phyloP scores from a whole-genome alignment of 257 asterid genomes.

The Solanum pimpinellifolium region DNA sequence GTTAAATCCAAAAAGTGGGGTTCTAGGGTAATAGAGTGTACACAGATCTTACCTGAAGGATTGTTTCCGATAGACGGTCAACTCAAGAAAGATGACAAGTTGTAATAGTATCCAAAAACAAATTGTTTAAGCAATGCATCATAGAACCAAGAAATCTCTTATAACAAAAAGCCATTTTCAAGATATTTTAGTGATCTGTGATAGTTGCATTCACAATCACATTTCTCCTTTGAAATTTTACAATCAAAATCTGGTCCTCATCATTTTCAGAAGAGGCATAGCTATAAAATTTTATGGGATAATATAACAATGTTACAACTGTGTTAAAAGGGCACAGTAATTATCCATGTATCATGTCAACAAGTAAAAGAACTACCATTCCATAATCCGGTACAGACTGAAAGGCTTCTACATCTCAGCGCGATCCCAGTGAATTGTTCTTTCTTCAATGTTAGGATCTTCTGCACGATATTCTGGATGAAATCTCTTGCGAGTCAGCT shows the following conservation, averaged over 20 bases:
- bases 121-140: background rate
- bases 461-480: background rate
- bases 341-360: background rate
- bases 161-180: background rate
- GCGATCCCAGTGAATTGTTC: conserved; percentile 6
- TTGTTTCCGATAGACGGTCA: background rate
- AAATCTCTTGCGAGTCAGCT: background rate
- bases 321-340: background rate
- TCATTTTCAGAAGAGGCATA: background rate
- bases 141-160: background rate
- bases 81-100: background rate
- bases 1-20: background rate
- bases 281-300: background rate
- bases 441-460: conserved; percentile 1
- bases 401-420: background rate
- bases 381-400: background rate
- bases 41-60: background rate
- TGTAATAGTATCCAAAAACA: background rate
- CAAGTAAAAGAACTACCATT: background rate
- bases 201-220: background rate
- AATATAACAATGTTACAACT: background rate
- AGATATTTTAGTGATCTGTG: background rate
- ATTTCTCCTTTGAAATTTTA: background rate
- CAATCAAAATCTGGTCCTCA: background rate
- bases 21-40: background rate